phyloP scores from a whole-genome alignment of 75 land plant genomes.

The Cryptomeria japonica region DNA sequence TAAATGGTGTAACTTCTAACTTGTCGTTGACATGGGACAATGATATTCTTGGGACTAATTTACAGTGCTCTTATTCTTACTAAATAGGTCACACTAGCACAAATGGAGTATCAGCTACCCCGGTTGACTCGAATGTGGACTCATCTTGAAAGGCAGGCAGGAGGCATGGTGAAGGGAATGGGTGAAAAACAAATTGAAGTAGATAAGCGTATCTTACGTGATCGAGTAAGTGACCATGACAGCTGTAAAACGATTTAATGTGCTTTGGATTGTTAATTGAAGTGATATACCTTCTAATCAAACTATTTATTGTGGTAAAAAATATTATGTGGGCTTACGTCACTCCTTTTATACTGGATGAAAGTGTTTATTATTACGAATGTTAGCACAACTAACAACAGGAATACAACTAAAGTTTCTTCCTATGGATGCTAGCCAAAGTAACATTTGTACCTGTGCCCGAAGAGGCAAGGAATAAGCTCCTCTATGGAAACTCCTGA shows the following conservation, averaged over 20 bases:
- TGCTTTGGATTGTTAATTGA: not conserved
- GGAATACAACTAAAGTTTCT: not conserved
- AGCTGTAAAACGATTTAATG: not conserved
- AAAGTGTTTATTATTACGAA: not conserved
- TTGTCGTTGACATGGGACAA: not conserved
- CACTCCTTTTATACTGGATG: not conserved
- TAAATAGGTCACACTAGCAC: slow-evolving; percentile 83
- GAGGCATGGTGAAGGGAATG: slow-evolving; percentile 97
- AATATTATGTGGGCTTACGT: not conserved
- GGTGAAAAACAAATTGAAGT: slow-evolving; percentile 99
- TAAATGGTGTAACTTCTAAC: not conserved
- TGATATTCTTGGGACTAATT: slow-evolving; percentile 7
- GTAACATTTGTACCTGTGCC: not conserved
- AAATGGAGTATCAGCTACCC: slow-evolving; percentile 94
- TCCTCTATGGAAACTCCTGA: not conserved
- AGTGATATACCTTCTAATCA: not conserved
- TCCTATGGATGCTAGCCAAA: not conserved
- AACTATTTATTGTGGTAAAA: not conserved
- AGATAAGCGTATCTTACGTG: slow-evolving; percentile 92
- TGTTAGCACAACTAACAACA: not conserved
- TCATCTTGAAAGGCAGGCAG: slow-evolving; percentile 95
- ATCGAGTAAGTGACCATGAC: slow-evolving; percentile 45
- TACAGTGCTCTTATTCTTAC: slow-evolving; percentile 4
- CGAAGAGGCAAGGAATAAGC: not conserved
- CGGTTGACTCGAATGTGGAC: slow-evolving; percentile 93